Evolutionary conservation across 257 asterid species (phyloP).

Genomic region (Galeopsis tetrahit): DNA sequence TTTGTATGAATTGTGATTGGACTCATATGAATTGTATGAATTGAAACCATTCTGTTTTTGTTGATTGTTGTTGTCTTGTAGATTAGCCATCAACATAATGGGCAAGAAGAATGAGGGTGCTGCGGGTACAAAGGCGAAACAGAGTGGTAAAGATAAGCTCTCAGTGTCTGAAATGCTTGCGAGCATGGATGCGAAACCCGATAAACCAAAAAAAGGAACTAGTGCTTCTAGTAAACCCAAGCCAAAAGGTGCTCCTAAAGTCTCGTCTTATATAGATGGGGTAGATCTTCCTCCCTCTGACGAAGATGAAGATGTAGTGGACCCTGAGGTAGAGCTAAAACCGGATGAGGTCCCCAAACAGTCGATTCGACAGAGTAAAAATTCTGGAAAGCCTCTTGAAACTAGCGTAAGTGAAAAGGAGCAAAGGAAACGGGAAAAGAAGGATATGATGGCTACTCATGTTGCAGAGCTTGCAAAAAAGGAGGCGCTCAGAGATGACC

Average conservation of each 20-base stretch:
- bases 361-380: constrained; percentile 40
- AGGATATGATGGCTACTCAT: constrained; percentile 56
- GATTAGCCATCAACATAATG: constrained; percentile 40
- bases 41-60: background rate
- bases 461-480: constrained; percentile 57
- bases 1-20: background rate
- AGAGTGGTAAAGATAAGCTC: constrained; percentile 55
- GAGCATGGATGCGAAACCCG: constrained; percentile 65
- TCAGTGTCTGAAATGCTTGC: constrained; percentile 71
- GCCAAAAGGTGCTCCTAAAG: constrained; percentile 52
- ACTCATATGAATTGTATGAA: background rate
- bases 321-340: constrained; percentile 41
- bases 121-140: constrained; percentile 52
- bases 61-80: background rate
- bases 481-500: constrained; percentile 75
- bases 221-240: constrained; percentile 49
- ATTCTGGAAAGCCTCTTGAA: constrained; percentile 45
- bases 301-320: constrained; percentile 58
- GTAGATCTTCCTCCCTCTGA: constrained; percentile 71
- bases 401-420: constrained; percentile 50
- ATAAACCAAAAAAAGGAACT: constrained; percentile 62
- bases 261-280: constrained; percentile 54
- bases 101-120: constrained; percentile 71
- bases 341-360: constrained; percentile 33
- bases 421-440: constrained; percentile 64